These are phyloP conservation scores for Saururus chinensis DNA, from an alignment of 164 flowering plant genomes.

Conservation along the genomic window DNA sequence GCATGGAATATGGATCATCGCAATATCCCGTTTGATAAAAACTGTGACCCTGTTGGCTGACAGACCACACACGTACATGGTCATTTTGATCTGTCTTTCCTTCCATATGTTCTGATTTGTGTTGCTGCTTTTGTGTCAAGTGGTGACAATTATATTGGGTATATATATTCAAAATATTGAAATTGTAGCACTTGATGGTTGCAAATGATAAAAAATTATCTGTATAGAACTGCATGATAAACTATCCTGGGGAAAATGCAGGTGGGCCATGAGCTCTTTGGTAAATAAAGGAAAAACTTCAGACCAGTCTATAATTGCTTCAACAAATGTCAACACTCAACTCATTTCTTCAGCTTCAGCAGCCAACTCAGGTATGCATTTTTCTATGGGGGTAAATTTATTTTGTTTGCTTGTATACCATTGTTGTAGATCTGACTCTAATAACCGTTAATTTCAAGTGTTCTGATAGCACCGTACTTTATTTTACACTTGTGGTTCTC, in stretches of 20 bases:
- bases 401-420: background rate
- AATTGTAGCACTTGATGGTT: too few relatives aligned
- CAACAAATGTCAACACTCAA: constrained; percentile 33
- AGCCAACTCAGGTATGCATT: constrained; percentile 45
- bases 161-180: too few relatives aligned
- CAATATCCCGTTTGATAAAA: too few relatives aligned
- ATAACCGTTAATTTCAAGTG: background rate
- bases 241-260: constrained; percentile 19
- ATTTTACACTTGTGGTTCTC: too few relatives aligned
- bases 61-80: too few relatives aligned
- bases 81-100: too few relatives aligned
- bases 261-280: constrained; percentile 99
- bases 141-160: too few relatives aligned
- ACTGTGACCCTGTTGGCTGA: too few relatives aligned
- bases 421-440: background rate
- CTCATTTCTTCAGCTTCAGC: constrained; percentile 39
- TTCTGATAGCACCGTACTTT: background rate
- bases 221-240: background rate
- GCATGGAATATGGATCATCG: too few relatives aligned
- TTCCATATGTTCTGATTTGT: too few relatives aligned
- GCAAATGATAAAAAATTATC: background rate
- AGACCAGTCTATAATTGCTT: constrained; percentile 52
- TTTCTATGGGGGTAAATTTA: background rate
- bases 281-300: constrained; percentile 76
- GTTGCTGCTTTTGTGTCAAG: too few relatives aligned